Base-by-base conservation (phyloP, 164 flowering plant species). In the Malania oleifera region DNA sequence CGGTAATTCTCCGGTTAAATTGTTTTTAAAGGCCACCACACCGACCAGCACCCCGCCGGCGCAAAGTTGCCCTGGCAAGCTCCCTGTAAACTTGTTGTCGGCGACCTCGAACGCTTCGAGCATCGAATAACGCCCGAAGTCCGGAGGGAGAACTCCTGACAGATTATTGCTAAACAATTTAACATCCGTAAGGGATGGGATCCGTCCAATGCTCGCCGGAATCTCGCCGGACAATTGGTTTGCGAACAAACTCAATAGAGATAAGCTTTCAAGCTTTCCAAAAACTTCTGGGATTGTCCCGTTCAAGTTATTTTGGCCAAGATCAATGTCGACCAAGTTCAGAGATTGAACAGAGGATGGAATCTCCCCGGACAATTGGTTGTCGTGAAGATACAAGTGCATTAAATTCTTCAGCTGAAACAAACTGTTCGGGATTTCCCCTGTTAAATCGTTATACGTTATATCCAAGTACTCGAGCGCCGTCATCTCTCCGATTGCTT, bases 211-310 rank as follows among this genome's bases (percentile, higher is more conserved):
- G 54, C 67, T 53, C 2, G 9, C 57, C 0, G 82, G 89, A 28
- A 84, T 69, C 23, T 60, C 67, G 1, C 89, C 96, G 2, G 76
- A 60, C 3, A 89, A 62, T 11, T 66, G 56, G 56, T 91, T 91
- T 1, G 3, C 0, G 22, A 62, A 77, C 58, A 89, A 39, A 20
- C 23, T 46, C 51, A 91, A 53, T 0, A 23, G 1, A 7, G 29
- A 22, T 70, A 89, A 41, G 0, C 66, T 66, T 34, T 60, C 23
- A 26, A 85, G 62, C 56, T 76, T 82, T 4, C 81, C 89, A 23
- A 92, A 63, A 19, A 61, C 84, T 28, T 67, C 75, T 0, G 96
- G 96, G 5, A 92, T 69, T 7, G 71, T 1, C 14, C 98, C 98
- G n/a, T 58, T 77, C 57, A 92, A 54, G 13, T 70, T 62, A 67